Base-by-base conservation (phyloP, 2,329 filamentous ascomycete species). In the Xylaria multiplex region DNA sequence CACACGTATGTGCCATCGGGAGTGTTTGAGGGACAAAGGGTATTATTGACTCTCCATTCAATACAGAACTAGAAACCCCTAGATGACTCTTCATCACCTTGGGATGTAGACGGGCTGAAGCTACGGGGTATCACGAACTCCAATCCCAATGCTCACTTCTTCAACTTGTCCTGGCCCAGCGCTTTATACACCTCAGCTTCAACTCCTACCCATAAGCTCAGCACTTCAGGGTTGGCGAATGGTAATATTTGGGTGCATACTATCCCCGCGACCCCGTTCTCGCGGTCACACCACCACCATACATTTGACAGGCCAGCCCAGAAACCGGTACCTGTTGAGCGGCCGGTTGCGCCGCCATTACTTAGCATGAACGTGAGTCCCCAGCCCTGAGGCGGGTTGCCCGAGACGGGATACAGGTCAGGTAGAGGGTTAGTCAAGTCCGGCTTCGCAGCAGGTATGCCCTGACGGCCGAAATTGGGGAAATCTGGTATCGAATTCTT, bases 281-380 rank as follows among this genome's bases (percentile, higher is more conserved):
- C 86, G 6, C 86, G 78, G 75, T 90, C 88, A 40, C 79, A 80
- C 87, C 87, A 90, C 86, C 87, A 90, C 72, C 81, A 90, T 37
- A 85, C 70, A 73, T 90, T 90, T 3, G 86, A 76, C 35, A 90
- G 70, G 0, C 88, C 88, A 1, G 84, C 84, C 88, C 88, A 90
- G 72, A 80, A 82, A 0, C 71, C 83, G 0, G 86, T 88, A 2
- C 80, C 78, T 2, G 69, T 75, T 0, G 84, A 85, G 8, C 87
- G 80, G 0, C 88, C 87, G 2, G 87, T 86, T 1, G 75, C 70
- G 0, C 82, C 81, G 22, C 77, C 74, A 16, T 76, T 85, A 13
- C 45, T 66, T 45, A 88, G 75, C 81, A 89, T 85, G 55, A 88
- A 87, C 0, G 81, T 84, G 37, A 91, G 77, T 0, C 88, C 88